Base-by-base conservation (phyloP, 2,329 filamentous ascomycete species). In the Myrmaecium sp. region DNA sequence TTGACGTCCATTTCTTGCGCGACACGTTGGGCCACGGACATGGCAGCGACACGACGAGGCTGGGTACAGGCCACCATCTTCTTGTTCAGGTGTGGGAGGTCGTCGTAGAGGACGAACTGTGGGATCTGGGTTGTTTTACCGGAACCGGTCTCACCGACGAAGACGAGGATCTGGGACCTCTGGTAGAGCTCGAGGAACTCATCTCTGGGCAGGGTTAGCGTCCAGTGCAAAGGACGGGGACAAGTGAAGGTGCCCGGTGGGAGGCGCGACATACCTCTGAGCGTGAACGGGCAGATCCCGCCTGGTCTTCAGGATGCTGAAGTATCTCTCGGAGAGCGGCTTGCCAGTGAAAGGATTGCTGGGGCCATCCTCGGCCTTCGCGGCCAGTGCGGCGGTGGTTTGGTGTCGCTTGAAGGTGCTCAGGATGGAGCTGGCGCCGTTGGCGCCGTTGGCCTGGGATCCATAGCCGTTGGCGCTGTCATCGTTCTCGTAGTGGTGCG, bases 71-170 rank as follows among this genome's bases (percentile, higher is more conserved):
- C 89, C 32, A 98, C 76, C 55, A 94, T 74, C 61, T 94, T 94
- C 49, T 72, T 68, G 40, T 74, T 73, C 35, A 72, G 61, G 43
- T 95, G 81, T 14, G 89, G 86, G 17, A 94, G 67, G 54, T 98
- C 89, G 57, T 98, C 89, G 63, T 78, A 95, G 21, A 98, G 71
- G 38, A 98, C 86, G 52, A 94, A 98, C 53, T 98, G 89, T 2
- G 89, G 89, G 34, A 98, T 95, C 62, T 98, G 89, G 0, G 89
- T 98, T 4, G 89, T 98, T 62, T 98, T 98, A 60, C 89, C 89
- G 38, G 89, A 98, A 70, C 91, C 89, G 6, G 89, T 98, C 64
- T 98, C 89, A 60, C 89, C 89, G 37, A 98, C 89, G 46, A 98
- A 94, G 43, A 98, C 89, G 33, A 98, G 72, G 40, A 98, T 94